A percentile compares a stretch with the other conserved stretches of the same genome.
Evolutionary conservation across 352 stramenopile genomes (phyloP).

Genomic region (Proteromonas lacertae): DNA sequence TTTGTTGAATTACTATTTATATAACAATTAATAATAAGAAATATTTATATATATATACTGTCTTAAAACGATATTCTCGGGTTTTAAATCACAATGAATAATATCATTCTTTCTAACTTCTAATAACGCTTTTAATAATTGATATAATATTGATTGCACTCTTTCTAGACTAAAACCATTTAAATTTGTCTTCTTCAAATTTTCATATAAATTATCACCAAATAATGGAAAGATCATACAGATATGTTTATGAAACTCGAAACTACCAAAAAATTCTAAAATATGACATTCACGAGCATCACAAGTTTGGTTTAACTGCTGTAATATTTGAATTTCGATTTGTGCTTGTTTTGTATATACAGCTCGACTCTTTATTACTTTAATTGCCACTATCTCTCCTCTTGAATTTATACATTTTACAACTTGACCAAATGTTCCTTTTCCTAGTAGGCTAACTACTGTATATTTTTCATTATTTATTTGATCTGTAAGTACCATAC

Average conservation of each 20-base stretch:
- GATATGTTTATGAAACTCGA: conserved; percentile 77
- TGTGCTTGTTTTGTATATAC: conserved; percentile 72
- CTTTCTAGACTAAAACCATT: conserved; percentile 62
- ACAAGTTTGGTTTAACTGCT: conserved; percentile 39
- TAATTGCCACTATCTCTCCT: conserved; percentile 50
- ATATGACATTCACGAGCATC: conserved; percentile 40
- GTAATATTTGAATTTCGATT: conserved; percentile 69
- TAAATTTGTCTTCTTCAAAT: conserved; percentile 70
- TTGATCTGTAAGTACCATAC: too few species aligned
- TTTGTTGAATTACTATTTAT: too few species aligned
- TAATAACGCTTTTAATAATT: conserved; percentile 41
- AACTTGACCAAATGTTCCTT: conserved; percentile 77
- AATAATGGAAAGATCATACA: conserved; percentile 88
- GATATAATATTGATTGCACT: conserved; percentile 66
- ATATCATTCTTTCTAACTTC: conserved; percentile 19
- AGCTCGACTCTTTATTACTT: conserved; percentile 86
- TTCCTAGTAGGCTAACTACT: conserved; percentile 52
- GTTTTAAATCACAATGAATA: conserved; percentile 97
- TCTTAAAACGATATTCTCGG: conserved; percentile 91
- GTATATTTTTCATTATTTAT: conserved; percentile 20
- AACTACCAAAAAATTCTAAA: conserved; percentile 56
- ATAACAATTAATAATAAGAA: too few species aligned
- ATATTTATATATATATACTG: too few species aligned
- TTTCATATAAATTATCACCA: conserved; percentile 78
- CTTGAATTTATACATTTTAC: conserved; percentile 31